Evolutionary conservation across 352 stramenopile genomes (phyloP).

Genomic region (Phytophthora foliorum): DNA sequence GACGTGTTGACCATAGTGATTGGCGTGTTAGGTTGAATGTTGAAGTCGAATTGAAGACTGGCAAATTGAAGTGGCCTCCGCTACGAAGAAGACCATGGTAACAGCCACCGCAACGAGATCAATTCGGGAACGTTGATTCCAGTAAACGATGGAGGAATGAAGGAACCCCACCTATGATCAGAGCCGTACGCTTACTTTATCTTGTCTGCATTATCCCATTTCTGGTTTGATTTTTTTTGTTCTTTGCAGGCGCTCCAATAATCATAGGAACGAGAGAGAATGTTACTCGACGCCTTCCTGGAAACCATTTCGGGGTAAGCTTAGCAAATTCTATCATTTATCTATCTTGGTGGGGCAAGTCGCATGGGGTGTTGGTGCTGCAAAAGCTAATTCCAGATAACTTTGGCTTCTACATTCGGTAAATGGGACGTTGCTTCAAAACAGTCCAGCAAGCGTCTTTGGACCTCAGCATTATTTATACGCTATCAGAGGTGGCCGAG

Average conservation of each 20-base stretch:
- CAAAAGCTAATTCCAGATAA: constrained; percentile 9
- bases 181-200: neutral
- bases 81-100: neutral
- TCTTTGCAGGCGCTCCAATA: neutral
- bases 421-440: neutral
- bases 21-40: constrained; percentile 2
- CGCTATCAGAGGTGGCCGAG: too few species aligned
- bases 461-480: too few species aligned
- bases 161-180: constrained; percentile 11
- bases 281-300: constrained; percentile 7
- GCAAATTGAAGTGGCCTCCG: neutral
- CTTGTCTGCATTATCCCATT: constrained; percentile 21
- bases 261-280: neutral
- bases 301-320: constrained; percentile 28
- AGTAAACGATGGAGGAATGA: neutral
- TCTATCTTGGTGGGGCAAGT: neutral
- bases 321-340: neutral
- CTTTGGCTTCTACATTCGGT: neutral
- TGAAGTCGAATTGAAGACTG: constrained; percentile 27
- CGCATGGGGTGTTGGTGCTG: constrained; percentile 8
- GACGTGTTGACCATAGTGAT: constrained; percentile 14
- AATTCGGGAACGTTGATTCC: constrained; percentile 11
- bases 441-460: too few species aligned
- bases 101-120: constrained; percentile 17
- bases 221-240: neutral